Conservation (phyloP, 129 eudicot species). For the sunflower (Helianthus annuus) region HanXRQr2.0-SUNRISE NC_035440.2:95317711-95318210, state of each 20-base stretch:
- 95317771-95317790: neutral
- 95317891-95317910: conserved; percentile 35
- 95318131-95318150: conserved; percentile 3
- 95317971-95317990: neutral
- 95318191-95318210: conserved; percentile 19
- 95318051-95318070: conserved; percentile 11
- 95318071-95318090: neutral
- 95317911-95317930: conserved; percentile 28
- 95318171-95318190: conserved; percentile 6
- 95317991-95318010: neutral
- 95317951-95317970: conserved; percentile 5
- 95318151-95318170: conserved; percentile 4
- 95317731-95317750: conserved; percentile 30
- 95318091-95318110: conserved; percentile 25
- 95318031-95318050: neutral
- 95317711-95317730: conserved; percentile 28
- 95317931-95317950: conserved; percentile 24
- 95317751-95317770: conserved; percentile 18
- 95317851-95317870: conserved; percentile 37
- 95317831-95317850: conserved; percentile 36
- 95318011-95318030: neutral
- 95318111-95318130: neutral
- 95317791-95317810: conserved; percentile 23
- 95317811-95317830: conserved; percentile 23
- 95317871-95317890: conserved; percentile 37